Conservation (phyloP, 2,329 filamentous ascomycete species). For the Lachnellula suecica region DNA sequence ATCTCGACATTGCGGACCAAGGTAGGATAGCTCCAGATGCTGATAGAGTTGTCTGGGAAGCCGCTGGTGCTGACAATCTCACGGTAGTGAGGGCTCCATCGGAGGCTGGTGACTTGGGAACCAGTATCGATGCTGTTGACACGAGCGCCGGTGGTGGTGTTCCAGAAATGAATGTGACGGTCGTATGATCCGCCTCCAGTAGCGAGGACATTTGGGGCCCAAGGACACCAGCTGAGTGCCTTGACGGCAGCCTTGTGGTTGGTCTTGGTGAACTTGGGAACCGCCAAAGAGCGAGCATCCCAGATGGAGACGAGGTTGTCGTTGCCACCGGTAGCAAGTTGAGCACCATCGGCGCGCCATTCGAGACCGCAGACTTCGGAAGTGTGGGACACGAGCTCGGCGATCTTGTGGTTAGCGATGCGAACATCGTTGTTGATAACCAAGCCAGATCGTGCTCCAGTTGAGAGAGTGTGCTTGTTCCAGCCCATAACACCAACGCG, state of each 20-base stretch:
- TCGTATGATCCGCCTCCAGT: constrained; percentile 96
- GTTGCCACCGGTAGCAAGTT: constrained; percentile 96
- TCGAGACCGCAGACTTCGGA: constrained; percentile 97
- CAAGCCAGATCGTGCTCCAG: constrained; percentile 88
- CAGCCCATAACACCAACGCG: constrained; percentile 98
- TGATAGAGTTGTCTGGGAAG: constrained; percentile 98
- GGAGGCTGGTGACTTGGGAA: constrained; percentile 92
- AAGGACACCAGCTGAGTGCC: constrained; percentile 97
- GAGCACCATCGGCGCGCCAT: constrained; percentile 94
- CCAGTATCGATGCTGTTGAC: constrained; percentile 99
- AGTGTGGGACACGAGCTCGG: constrained; percentile 94
- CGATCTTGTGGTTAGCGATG: constrained; percentile 95
- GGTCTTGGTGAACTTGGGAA: constrained; percentile 99
- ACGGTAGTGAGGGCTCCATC: constrained; percentile 96
- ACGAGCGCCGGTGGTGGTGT: constrained; percentile 93
- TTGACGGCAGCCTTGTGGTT: constrained; percentile 99
- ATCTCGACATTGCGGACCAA: constrained; percentile 98
- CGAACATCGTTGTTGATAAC: constrained; percentile 99
- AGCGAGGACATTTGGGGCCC: constrained; percentile 95
- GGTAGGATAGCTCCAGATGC: constrained; percentile 98
- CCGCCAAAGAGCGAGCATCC: constrained; percentile 90
- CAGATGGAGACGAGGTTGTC: constrained; percentile 99
- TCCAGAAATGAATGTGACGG: constrained; percentile 99
- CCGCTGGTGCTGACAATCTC: constrained; percentile 97
- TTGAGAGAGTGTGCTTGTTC: constrained; percentile 97